A percentile compares a stretch with the other conserved stretches of the same genome.
Conservation (phyloP, 768 basidiomycete genomes). For the Hypholoma sublateritium region DNA sequence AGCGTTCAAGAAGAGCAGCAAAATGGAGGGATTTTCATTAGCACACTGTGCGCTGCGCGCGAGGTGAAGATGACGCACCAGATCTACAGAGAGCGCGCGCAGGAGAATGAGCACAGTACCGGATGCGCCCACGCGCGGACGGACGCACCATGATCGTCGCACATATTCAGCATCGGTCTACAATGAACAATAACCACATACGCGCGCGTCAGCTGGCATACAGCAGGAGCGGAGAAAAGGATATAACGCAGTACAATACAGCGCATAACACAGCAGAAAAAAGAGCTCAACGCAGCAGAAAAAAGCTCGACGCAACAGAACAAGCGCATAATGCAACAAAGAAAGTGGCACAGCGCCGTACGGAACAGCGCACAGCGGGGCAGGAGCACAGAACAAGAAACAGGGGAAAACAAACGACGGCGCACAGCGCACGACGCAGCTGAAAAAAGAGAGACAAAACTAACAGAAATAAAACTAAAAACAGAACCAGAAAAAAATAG, state of each 20-base stretch:
- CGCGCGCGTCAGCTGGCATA: too few relatives aligned
- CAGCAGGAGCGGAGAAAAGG: too few relatives aligned
- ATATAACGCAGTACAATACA: too few relatives aligned
- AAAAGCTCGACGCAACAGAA: background rate
- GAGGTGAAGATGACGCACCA: slow-evolving; percentile 34
- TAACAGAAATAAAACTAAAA: slow-evolving; percentile 3
- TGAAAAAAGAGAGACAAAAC: background rate
- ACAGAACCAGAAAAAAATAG: background rate
- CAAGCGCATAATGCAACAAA: too few relatives aligned
- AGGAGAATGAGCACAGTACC: background rate
- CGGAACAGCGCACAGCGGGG: background rate
- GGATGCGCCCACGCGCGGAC: background rate
- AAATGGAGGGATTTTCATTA: background rate
- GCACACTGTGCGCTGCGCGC: background rate
- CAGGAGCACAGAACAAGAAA: too few relatives aligned
- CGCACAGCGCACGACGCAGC: background rate
- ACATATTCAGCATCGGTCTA: slow-evolving; percentile 88
- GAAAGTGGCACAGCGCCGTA: background rate
- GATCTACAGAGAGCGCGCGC: slow-evolving; percentile 30
- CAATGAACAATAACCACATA: background rate
- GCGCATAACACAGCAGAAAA: background rate
- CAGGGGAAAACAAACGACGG: too few relatives aligned
- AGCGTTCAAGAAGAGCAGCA: background rate
- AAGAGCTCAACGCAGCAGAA: background rate
- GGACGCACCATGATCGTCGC: slow-evolving; percentile 77